Percentiles rank a stretch among this genome's conserved stretches.
Conservation (phyloP, 441 rosid genomes). For the Flueggea neowawraea region DNA sequence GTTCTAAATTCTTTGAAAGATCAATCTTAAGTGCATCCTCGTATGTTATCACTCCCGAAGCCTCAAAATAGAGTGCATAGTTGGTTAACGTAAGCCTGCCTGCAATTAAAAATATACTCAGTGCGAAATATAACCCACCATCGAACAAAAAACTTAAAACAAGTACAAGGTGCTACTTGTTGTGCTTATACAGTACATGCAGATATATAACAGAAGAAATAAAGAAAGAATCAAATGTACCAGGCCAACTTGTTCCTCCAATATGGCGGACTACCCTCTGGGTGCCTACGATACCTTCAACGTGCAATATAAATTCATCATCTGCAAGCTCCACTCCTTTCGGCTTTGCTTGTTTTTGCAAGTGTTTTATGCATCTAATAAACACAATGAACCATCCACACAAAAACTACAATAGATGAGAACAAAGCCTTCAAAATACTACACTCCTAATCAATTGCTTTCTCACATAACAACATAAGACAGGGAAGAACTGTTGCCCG, state of each 20-base stretch:
- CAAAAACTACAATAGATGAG: neutral
- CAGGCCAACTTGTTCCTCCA: constrained; percentile 93
- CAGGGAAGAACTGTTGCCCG: too few species aligned
- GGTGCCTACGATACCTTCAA: constrained; percentile 84
- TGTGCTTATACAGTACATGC: too few species aligned
- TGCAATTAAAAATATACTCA: constrained; percentile 21
- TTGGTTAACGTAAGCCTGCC: constrained; percentile 93
- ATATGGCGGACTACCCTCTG: constrained; percentile 90
- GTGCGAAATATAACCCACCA: neutral
- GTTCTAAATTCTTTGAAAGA: constrained; percentile 52
- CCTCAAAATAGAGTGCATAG: constrained; percentile 93
- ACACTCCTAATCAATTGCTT: too few species aligned
- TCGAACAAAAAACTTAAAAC: neutral
- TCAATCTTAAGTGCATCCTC: constrained; percentile 86
- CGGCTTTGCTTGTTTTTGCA: constrained; percentile 71
- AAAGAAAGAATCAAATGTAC: constrained; percentile 23
- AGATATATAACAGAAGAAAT: neutral
- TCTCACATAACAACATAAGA: too few species aligned
- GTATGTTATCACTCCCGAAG: constrained; percentile 62
- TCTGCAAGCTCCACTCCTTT: constrained; percentile 71
- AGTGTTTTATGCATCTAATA: constrained; percentile 66
- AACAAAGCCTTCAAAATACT: neutral
- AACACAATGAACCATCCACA: neutral
- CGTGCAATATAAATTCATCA: constrained; percentile 86
- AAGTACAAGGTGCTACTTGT: neutral